Percentiles rank a stretch among this genome's conserved stretches.
Evolutionary conservation across 805 yeast species (phyloP).

Genomic region (Yamadazyma philogaea): DNA sequence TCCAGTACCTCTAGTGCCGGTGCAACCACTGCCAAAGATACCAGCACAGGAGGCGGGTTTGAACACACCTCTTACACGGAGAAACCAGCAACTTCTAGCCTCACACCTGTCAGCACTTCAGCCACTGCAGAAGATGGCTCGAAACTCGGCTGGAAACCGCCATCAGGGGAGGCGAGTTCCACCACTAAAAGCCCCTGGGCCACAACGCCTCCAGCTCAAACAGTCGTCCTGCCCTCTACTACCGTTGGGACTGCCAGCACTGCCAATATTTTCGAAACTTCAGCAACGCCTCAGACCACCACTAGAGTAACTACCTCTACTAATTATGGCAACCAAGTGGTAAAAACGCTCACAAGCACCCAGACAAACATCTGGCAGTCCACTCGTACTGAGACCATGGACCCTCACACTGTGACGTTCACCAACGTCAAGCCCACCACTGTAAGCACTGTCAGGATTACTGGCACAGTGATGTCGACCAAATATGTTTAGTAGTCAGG

Average conservation of each 20-base stretch:
- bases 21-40: too few species aligned
- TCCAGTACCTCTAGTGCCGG: too few species aligned
- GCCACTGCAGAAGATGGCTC: too few species aligned
- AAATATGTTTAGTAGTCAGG: conserved; percentile 13
- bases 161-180: too few species aligned
- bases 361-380: conserved; percentile 8
- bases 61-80: too few species aligned
- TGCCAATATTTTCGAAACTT: conserved; percentile 4
- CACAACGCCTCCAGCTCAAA: too few species aligned
- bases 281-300: not conserved
- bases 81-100: too few species aligned
- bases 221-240: not conserved
- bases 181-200: too few species aligned
- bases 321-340: conserved; percentile 5
- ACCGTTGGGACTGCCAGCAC: not conserved
- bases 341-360: conserved; percentile 5
- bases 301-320: conserved; percentile 4
- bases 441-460: conserved; percentile 13
- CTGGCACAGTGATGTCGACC: conserved; percentile 15
- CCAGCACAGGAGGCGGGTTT: too few species aligned
- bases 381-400: conserved; percentile 11
- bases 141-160: too few species aligned
- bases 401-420: conserved; percentile 11
- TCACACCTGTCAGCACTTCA: too few species aligned
- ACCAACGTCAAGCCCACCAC: conserved; percentile 15